phyloP scores from a whole-genome alignment of 108 stramenopile genomes.

The Schizochytrium sp. region DNA sequence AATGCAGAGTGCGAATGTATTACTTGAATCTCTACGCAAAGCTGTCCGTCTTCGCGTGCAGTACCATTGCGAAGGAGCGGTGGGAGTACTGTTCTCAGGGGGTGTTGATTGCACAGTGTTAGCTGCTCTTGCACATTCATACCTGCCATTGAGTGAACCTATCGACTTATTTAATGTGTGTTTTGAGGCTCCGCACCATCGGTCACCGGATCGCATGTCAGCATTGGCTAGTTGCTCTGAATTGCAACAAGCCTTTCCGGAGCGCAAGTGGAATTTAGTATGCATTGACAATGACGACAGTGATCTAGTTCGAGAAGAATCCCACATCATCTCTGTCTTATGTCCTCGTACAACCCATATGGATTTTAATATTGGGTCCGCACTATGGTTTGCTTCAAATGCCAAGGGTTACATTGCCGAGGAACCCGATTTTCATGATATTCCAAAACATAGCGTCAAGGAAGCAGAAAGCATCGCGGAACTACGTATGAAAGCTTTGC shows the following conservation, averaged over 20 bases:
- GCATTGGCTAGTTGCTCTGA: conserved; percentile 82
- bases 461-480: too few relatives aligned
- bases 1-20: background rate
- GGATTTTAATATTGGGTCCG: conserved; percentile 95
- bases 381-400: conserved; percentile 91
- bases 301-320: conserved; percentile 79
- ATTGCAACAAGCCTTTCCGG: conserved; percentile 78
- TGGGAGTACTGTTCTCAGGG: conserved; percentile 94
- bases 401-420: conserved; percentile 75
- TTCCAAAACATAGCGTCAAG: too few relatives aligned
- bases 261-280: conserved; percentile 80
- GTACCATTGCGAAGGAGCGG: conserved; percentile 30
- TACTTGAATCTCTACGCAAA: background rate
- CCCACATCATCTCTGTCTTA: conserved; percentile 79
- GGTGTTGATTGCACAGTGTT: conserved; percentile 93
- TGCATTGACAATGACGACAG: conserved; percentile 82
- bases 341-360: conserved; percentile 83
- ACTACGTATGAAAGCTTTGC: too few relatives aligned
- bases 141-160: conserved; percentile 73
- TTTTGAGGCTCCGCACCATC: conserved; percentile 72
- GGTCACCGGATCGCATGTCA: conserved; percentile 89
- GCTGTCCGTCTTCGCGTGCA: conserved; percentile 16
- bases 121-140: conserved; percentile 85
- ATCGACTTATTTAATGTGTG: conserved; percentile 92
- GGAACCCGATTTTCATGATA: background rate